Evolutionary conservation across 129 eudicot species (phyloP), one percentile per base, ranked within the genome.

Genomic region (Flaveria robusta): DNA sequence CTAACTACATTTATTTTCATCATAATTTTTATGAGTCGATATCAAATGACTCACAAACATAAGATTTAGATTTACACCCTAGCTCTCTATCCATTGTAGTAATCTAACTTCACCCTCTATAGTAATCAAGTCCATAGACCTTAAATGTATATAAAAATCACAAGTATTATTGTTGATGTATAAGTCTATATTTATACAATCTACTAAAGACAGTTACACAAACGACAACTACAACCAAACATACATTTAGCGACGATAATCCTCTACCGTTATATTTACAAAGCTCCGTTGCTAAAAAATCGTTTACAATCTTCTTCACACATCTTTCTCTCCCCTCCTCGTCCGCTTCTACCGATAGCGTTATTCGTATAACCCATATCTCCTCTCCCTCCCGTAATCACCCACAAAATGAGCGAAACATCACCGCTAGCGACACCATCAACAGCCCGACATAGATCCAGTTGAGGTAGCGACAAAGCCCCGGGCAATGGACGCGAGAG

Each of bases 381-480:
- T 81, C 77, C 99, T 87, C 79, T 95, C 99, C 27, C 97, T 72
- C 54, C 94, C 99, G 18, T 91, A 95, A 95, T 81, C 39, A 95
- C 91, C 97, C 99, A 95, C 74, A 89, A 91, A 64, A 87, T 71
- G 11, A 95, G 85, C 58, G 96, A 95, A 87, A 51, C 97, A 91
- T 79, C 14, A 91, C 97, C 24, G 99, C 94, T 10, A 77, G 13
- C 9, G 96, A 86, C 68, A 89, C 99, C 92, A 89, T 77, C 68
- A 89, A 75, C 72, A 91, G 69, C 42, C 97, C 99, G 3, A 82
- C n/a, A 74, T 88, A 95, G 6, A 91, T 81, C 96, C 88, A 89
- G 75, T 75, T 78, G n/a, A 92, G 86, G 79, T 87, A 81, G 43
- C 56, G 73, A n/a, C 79, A 46, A 5, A 95, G 86, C 1, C 97